phyloP scores from a whole-genome alignment of 805 yeast genomes.

The Helenozyma rhizophorensis region DNA sequence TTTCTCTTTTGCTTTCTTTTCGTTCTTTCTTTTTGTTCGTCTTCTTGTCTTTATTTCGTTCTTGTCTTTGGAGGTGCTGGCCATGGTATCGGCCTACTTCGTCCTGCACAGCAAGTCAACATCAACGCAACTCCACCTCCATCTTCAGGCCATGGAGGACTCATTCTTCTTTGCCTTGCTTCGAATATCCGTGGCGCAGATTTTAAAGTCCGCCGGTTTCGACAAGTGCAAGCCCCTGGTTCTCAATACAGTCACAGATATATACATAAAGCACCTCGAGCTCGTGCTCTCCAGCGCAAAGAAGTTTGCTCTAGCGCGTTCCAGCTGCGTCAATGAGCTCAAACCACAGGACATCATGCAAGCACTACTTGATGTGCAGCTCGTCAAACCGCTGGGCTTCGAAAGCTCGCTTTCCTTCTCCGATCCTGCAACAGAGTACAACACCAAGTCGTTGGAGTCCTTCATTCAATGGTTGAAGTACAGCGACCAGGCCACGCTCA shows the following conservation, averaged over 20 bases:
- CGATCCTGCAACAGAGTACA: slow-evolving; percentile 40
- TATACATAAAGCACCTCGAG: slow-evolving; percentile 60
- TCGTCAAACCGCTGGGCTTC: slow-evolving; percentile 47
- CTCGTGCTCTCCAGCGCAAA: slow-evolving; percentile 49
- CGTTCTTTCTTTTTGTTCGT: no score
- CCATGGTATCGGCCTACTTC: no score
- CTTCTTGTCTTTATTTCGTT: no score
- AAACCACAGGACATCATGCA: slow-evolving; percentile 65
- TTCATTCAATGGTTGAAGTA: slow-evolving; percentile 33
- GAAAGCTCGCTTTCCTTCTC: slow-evolving; percentile 38
- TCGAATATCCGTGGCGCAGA: slow-evolving; percentile 44
- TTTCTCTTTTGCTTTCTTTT: no score
- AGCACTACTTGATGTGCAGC: slow-evolving; percentile 61
- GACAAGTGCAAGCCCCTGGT: slow-evolving; percentile 70
- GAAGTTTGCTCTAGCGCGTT: slow-evolving; percentile 43
- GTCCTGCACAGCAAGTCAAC: slow-evolving; percentile 1
- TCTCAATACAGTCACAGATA: slow-evolving; percentile 72
- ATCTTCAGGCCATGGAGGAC: slow-evolving; percentile 32
- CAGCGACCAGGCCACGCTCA: slow-evolving; percentile 22
- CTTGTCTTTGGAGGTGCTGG: no score
- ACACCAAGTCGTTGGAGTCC: slow-evolving; percentile 34
- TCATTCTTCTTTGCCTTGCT: slow-evolving; percentile 35
- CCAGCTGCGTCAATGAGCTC: slow-evolving; percentile 33
- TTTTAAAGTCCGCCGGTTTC: slow-evolving; percentile 77
- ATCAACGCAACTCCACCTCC: slow-evolving; percentile 1